These are phyloP conservation scores for Exophiala phaeomuriformis DNA, from an alignment of 2,329 filamentous ascomycete species.

Conservation along the genomic window DNA sequence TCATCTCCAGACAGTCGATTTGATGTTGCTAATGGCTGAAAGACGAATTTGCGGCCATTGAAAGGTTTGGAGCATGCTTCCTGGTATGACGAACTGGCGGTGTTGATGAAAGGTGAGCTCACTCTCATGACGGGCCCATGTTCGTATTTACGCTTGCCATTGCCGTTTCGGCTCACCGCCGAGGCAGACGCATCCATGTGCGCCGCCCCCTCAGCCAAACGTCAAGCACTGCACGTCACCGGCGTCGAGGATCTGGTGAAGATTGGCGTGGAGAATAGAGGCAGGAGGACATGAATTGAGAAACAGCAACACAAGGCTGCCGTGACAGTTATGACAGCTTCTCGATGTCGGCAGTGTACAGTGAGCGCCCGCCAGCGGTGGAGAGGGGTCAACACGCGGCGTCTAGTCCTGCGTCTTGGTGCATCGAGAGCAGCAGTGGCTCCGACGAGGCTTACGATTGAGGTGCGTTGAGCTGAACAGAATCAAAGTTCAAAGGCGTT, in stretches of 20 bases:
- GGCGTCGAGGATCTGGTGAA: background rate
- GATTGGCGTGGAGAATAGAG: background rate
- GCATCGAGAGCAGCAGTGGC: too few species aligned
- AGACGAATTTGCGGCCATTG: background rate
- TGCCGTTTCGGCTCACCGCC: background rate
- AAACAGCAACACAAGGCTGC: too few species aligned
- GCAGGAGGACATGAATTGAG: too few species aligned
- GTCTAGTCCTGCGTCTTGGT: too few species aligned
- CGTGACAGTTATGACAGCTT: too few species aligned
- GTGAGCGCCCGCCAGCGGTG: too few species aligned
- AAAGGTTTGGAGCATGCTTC: background rate
- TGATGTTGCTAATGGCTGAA: background rate
- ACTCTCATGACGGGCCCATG: slow-evolving; percentile 9
- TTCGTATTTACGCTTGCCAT: slow-evolving; percentile 11
- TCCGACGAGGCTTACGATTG: too few species aligned
- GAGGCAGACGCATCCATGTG: background rate
- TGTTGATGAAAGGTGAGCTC: slow-evolving; percentile 5
- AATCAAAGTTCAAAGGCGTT: background rate
- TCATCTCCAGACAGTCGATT: background rate
- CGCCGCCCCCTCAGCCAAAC: background rate
- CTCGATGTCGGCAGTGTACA: too few species aligned
- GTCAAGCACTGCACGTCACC: background rate
- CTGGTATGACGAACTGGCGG: slow-evolving; percentile 10
- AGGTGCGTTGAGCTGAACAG: too few species aligned
- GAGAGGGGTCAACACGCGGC: too few species aligned